phyloP scores from a whole-genome alignment of 1,284 basidiomycete species.

The Trichosporon sp. region DNA sequence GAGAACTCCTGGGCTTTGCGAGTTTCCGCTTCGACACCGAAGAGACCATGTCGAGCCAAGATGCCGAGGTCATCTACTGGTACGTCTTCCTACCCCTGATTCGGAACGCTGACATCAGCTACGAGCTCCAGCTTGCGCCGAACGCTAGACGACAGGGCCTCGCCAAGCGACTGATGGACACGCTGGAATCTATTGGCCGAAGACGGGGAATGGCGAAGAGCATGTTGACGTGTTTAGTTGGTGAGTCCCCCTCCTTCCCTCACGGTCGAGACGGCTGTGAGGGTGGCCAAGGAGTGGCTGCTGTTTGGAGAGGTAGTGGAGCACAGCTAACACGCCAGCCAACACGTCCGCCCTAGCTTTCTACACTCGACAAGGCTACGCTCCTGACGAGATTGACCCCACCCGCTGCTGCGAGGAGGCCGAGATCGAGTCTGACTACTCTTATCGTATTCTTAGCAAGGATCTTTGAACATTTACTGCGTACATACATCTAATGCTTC shows the following conservation, averaged over 20 bases:
- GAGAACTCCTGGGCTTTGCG: constrained; percentile 36
- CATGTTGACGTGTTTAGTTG: constrained; percentile 44
- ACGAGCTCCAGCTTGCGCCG: constrained; percentile 38
- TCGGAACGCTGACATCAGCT: constrained; percentile 25
- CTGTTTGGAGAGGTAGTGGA: neutral
- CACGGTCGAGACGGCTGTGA: neutral
- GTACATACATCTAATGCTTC: neutral
- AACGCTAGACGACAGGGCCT: constrained; percentile 27
- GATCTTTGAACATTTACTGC: constrained; percentile 8
- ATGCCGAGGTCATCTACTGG: constrained; percentile 44
- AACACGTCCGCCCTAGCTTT: constrained; percentile 34
- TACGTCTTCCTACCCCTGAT: constrained; percentile 13
- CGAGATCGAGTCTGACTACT: constrained; percentile 19
- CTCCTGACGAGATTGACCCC: constrained; percentile 45
- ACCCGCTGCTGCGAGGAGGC: constrained; percentile 31
- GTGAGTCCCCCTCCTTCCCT: constrained; percentile 21
- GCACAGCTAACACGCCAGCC: constrained; percentile 18
- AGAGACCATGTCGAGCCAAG: constrained; percentile 33
- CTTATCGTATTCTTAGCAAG: constrained; percentile 33
- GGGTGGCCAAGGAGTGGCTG: neutral
- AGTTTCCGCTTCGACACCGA: constrained; percentile 47
- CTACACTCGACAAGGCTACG: constrained; percentile 35
- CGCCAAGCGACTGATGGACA: constrained; percentile 28
- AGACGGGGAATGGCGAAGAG: constrained; percentile 36
- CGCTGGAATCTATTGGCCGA: constrained; percentile 34